Conservation (phyloP, 2,329 filamentous ascomycete species). For the Penicillium glabrum region DNA sequence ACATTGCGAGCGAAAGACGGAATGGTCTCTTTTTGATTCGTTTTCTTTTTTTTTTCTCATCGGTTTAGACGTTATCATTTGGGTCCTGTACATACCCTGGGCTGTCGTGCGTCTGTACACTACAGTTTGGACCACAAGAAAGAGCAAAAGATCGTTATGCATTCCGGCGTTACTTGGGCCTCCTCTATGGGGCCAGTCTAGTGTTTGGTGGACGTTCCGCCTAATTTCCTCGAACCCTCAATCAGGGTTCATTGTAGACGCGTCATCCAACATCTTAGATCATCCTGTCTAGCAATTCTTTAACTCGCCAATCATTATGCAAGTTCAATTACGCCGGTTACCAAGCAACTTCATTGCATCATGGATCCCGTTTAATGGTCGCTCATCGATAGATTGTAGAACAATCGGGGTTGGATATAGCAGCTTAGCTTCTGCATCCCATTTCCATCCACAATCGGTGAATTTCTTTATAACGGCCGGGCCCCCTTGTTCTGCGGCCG, state of each 20-base stretch:
- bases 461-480: constrained; percentile 32
- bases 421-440: constrained; percentile 35
- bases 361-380: constrained; percentile 29
- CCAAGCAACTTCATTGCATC: constrained; percentile 36
- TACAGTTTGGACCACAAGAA: constrained; percentile 37
- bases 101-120: constrained; percentile 40
- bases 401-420: constrained; percentile 34
- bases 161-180: constrained; percentile 26
- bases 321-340: constrained; percentile 25
- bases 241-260: constrained; percentile 1
- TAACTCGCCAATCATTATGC: not conserved
- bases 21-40: constrained; percentile 36
- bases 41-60: constrained; percentile 28
- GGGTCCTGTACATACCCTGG: constrained; percentile 45
- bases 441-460: constrained; percentile 39
- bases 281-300: not conserved
- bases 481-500: constrained; percentile 26
- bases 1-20: constrained; percentile 43
- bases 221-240: not conserved
- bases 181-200: not conserved
- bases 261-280: not conserved
- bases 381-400: constrained; percentile 9
- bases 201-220: constrained; percentile 1
- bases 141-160: constrained; percentile 39
- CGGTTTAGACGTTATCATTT: constrained; percentile 41